These are phyloP conservation scores for Citrullus amarus DNA, from an alignment of 306 rosid genomes.

Conservation along the genomic window DNA sequence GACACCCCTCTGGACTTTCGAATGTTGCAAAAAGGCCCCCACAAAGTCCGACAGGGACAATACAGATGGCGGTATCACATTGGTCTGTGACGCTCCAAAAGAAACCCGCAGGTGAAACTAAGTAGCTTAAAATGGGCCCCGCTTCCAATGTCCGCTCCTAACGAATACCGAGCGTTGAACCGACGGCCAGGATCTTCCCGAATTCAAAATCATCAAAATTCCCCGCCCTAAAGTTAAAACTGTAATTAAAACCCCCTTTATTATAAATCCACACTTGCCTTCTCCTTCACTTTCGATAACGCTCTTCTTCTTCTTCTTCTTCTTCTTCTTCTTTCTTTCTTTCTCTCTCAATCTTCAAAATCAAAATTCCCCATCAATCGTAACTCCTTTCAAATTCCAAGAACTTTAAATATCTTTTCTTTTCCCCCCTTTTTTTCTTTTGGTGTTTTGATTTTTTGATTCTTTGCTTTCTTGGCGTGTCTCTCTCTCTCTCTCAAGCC, in stretches of 20 bases:
- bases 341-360: neutral
- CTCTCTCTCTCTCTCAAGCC: neutral
- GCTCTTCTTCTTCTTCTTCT: neutral
- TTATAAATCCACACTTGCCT: constrained; percentile 23
- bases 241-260: constrained; percentile 19
- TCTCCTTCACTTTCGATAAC: neutral
- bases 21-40: neutral
- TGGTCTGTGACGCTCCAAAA: neutral
- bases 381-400: neutral
- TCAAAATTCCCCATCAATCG: neutral
- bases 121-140: constrained; percentile 30
- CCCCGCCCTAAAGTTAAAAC: constrained; percentile 44
- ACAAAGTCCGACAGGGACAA: neutral
- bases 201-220: constrained; percentile 43
- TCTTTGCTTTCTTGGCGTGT: constrained; percentile 19
- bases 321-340: neutral
- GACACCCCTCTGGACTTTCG: constrained; percentile 17
- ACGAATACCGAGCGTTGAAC: constrained; percentile 25
- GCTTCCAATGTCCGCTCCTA: constrained; percentile 44
- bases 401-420: neutral
- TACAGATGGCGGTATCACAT: neutral
- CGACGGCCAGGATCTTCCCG: constrained; percentile 41
- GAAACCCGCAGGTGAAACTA: neutral
- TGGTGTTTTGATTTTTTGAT: neutral
- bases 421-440: constrained; percentile 4